Evolutionary conservation across 331 rosid genomes (phyloP).

Genomic region (Saraca asoca): DNA sequence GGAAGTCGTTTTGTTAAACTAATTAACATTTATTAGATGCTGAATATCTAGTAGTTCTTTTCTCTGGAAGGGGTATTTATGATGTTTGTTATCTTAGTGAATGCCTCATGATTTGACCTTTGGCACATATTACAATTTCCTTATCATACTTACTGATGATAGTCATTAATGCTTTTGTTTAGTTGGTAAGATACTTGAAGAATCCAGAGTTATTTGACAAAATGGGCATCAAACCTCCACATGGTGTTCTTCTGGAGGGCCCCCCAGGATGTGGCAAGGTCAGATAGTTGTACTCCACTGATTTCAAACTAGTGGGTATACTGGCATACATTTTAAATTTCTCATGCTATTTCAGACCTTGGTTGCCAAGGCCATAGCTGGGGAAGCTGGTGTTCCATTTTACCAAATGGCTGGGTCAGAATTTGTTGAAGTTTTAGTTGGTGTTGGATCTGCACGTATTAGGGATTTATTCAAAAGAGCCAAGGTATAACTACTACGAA

Average conservation of each 20-base stretch:
- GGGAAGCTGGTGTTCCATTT: constrained; percentile 99
- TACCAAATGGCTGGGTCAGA: constrained; percentile 99
- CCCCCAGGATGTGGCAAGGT: constrained; percentile 99
- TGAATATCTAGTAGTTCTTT: constrained; percentile 3
- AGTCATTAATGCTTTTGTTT: constrained; percentile 39
- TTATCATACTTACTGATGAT: constrained; percentile 18
- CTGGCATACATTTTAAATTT: constrained; percentile 15
- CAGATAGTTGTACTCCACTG: constrained; percentile 39
- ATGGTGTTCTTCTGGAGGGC: constrained; percentile 96
- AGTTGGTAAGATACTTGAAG: constrained; percentile 98
- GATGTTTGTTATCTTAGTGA: constrained; percentile 3
- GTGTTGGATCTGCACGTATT: constrained; percentile 99
- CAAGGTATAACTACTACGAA: constrained; percentile 59
- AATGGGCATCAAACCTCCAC: constrained; percentile 97
- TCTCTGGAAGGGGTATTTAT: background rate
- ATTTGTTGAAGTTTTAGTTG: constrained; percentile 96
- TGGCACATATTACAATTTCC: constrained; percentile 11
- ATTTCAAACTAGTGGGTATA: constrained; percentile 18
- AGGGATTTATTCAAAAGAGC: constrained; percentile 97
- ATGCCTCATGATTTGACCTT: constrained; percentile 9
- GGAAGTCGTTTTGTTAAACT: constrained; percentile 2
- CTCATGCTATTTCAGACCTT: constrained; percentile 66
- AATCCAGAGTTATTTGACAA: constrained; percentile 94
- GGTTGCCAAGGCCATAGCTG: constrained; percentile 99
- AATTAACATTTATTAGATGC: background rate